phyloP scores from a whole-genome alignment of 768 basidiomycete genomes.

The Lentinula aciculospora region DNA sequence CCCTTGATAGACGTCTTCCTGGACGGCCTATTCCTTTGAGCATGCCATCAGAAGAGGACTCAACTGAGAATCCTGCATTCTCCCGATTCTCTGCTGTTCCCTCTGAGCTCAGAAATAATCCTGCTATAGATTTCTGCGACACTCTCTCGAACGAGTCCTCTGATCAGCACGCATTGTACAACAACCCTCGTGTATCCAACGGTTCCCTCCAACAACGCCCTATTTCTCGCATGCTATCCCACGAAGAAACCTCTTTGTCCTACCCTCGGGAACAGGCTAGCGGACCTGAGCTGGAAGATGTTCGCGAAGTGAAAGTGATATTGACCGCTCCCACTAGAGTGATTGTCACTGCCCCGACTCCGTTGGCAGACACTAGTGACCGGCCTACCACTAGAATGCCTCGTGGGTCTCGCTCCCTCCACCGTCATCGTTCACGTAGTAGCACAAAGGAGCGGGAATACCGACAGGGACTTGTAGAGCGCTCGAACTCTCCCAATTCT shows the following conservation, averaged over 20 bases:
- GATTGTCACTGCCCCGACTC: constrained; percentile 50
- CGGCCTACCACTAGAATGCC: constrained; percentile 28
- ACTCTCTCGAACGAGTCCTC: constrained; percentile 8
- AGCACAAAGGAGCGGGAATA: constrained; percentile 12
- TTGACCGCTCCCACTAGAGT: constrained; percentile 46
- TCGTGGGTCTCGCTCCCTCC: constrained; percentile 36
- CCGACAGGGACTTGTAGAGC: constrained; percentile 21
- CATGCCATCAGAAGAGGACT: constrained; percentile 29
- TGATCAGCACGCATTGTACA: constrained; percentile 23
- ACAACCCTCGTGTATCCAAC: constrained; percentile 14
- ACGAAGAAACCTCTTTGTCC: background rate
- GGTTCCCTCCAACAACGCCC: background rate
- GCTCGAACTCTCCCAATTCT: constrained; percentile 17
- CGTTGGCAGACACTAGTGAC: constrained; percentile 23
- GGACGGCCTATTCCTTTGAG: constrained; percentile 34
- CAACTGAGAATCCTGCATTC: constrained; percentile 8
- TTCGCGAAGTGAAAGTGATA: constrained; percentile 33
- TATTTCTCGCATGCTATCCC: background rate
- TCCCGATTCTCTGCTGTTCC: constrained; percentile 15
- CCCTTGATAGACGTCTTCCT: constrained; percentile 31
- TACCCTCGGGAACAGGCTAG: background rate
- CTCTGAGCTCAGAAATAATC: constrained; percentile 8
- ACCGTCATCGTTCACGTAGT: constrained; percentile 10
- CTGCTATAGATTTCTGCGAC: constrained; percentile 11
- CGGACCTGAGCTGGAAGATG: background rate